A percentile compares a stretch with the other conserved stretches of the same genome.
Evolutionary conservation across 768 basidiomycete species (phyloP).

Genomic region (Pholiota molesta): DNA sequence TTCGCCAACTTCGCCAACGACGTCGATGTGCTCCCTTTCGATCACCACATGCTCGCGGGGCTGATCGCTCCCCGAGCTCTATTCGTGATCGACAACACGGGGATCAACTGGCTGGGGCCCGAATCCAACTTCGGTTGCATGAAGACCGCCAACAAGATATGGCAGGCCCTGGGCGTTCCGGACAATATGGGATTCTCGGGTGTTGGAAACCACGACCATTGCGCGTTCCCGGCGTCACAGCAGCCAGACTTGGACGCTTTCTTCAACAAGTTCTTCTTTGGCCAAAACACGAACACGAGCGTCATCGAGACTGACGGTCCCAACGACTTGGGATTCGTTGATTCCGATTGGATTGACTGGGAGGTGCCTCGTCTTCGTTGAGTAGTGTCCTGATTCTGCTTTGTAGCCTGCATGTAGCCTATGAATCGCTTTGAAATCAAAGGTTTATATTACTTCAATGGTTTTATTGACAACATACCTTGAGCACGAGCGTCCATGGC

Average conservation of each 20-base stretch:
- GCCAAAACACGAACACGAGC: constrained; percentile 45
- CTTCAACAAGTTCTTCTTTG: constrained; percentile 52
- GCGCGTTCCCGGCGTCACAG: constrained; percentile 48
- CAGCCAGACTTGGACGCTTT: constrained; percentile 49
- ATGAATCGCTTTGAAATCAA: background rate
- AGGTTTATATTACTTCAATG: background rate
- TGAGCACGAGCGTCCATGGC: too few relatives aligned
- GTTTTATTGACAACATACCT: too few relatives aligned
- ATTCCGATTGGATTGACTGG: constrained; percentile 49
- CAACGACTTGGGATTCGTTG: constrained; percentile 37
- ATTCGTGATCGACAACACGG: constrained; percentile 54
- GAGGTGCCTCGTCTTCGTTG: constrained; percentile 33
- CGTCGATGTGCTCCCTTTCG: constrained; percentile 47
- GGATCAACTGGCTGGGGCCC: constrained; percentile 54
- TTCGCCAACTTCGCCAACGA: constrained; percentile 49
- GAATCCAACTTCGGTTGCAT: constrained; percentile 50
- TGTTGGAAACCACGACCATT: constrained; percentile 52
- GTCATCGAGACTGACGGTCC: constrained; percentile 42
- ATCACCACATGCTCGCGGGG: constrained; percentile 57
- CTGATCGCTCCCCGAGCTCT: constrained; percentile 55
- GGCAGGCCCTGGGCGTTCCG: constrained; percentile 46
- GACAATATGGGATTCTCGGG: constrained; percentile 52
- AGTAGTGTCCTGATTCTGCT: background rate
- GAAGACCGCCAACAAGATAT: constrained; percentile 49
- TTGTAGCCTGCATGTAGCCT: background rate